Percentiles rank a stretch among this genome's conserved stretches.
Evolutionary conservation across 495 filamentous ascomycete genomes (phyloP).

Genomic region (Trichoderma gamsii): DNA sequence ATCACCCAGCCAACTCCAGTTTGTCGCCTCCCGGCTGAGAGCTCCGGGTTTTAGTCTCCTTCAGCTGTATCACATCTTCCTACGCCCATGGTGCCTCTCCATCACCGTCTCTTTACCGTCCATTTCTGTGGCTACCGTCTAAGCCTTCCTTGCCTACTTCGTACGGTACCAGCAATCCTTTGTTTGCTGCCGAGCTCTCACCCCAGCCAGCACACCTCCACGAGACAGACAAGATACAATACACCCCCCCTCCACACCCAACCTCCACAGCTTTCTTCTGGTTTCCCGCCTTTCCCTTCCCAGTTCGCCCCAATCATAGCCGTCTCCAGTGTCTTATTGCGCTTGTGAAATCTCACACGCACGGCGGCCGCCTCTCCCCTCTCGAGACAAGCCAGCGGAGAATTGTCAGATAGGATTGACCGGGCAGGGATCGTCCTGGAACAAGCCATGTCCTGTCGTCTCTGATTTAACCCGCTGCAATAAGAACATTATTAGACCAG

Average conservation of each 20-base stretch:
- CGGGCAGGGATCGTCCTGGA: constrained; percentile 6
- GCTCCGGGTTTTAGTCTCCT: neutral
- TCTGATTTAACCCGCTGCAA: constrained; percentile 12
- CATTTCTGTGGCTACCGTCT: neutral
- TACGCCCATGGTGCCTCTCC: constrained; percentile 8
- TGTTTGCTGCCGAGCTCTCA: neutral
- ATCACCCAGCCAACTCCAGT: constrained; percentile 4
- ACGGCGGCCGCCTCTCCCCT: neutral
- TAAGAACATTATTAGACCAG: constrained; percentile 17
- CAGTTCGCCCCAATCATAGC: constrained; percentile 11
- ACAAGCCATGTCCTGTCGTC: constrained; percentile 5
- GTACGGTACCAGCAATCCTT: neutral
- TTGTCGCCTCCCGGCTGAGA: neutral
- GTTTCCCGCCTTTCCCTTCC: constrained; percentile 7
- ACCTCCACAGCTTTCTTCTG: constrained; percentile 9
- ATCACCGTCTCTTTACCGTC: neutral
- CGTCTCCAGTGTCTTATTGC: constrained; percentile 14
- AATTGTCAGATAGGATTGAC: constrained; percentile 14
- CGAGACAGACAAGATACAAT: constrained; percentile 3
- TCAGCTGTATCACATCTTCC: constrained; percentile 5
- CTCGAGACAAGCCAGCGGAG: constrained; percentile 8
- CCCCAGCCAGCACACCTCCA: constrained; percentile 3
- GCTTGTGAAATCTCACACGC: constrained; percentile 13
- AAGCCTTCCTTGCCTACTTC: neutral
- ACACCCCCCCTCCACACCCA: constrained; percentile 11